These are phyloP conservation scores for Beauveria asiatica DNA, from an alignment of 2,329 filamentous ascomycete species.

Conservation along the genomic window DNA sequence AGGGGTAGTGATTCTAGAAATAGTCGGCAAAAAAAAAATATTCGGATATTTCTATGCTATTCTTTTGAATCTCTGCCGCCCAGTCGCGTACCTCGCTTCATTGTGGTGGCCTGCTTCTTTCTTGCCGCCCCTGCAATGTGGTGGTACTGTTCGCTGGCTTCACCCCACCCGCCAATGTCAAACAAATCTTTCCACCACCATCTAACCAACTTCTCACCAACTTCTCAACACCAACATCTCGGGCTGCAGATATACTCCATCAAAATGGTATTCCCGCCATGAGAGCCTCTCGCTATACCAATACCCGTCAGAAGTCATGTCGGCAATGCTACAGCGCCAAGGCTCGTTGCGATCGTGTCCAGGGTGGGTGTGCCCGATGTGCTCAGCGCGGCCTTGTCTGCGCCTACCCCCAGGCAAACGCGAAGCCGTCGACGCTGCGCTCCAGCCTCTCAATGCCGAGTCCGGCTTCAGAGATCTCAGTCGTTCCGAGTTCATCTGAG, in stretches of 20 bases:
- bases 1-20: too few relatives aligned
- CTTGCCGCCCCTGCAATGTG: too few relatives aligned
- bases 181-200: too few relatives aligned
- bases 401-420: neutral
- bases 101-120: too few relatives aligned
- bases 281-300: slow-evolving; percentile 2
- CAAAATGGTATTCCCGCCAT: neutral
- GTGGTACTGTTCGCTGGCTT: too few relatives aligned
- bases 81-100: too few relatives aligned
- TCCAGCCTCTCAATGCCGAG: neutral
- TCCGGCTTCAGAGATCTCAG: neutral
- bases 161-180: too few relatives aligned
- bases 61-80: too few relatives aligned
- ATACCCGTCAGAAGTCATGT: slow-evolving; percentile 5
- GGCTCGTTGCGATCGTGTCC: slow-evolving; percentile 2
- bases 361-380: neutral
- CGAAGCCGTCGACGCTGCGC: neutral
- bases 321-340: slow-evolving; percentile 1
- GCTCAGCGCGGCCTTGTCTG: neutral
- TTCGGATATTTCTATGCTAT: too few relatives aligned
- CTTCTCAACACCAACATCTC: neutral
- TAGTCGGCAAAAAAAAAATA: too few relatives aligned
- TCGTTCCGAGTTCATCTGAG: neutral
- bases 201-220: neutral
- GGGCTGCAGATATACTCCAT: neutral